These are phyloP conservation scores for Irpex rosettiformis DNA, from an alignment of 1,284 basidiomycete genomes.

Conservation along the genomic window DNA sequence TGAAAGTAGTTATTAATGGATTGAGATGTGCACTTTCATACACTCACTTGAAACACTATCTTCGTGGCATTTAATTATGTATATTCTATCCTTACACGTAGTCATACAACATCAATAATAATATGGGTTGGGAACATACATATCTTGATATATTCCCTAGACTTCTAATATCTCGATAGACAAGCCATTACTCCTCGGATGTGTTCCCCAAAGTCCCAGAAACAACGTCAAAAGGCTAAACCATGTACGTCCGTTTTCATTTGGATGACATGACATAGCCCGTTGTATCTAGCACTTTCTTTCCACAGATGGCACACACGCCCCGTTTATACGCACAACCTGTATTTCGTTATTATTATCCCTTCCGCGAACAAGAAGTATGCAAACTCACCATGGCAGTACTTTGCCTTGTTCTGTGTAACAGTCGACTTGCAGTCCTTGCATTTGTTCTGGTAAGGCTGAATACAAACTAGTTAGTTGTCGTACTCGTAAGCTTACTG, in stretches of 20 bases:
- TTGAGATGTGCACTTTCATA: no score
- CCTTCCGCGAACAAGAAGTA: slow-evolving; percentile 2
- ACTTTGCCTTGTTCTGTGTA: slow-evolving; percentile 81
- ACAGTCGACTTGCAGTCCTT: slow-evolving; percentile 79
- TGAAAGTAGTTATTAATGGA: no score
- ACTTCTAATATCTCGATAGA: no score
- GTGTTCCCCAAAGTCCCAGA: no score
- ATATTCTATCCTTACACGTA: neutral
- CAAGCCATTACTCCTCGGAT: no score
- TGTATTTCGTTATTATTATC: slow-evolving; percentile 27
- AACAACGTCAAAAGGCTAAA: neutral
- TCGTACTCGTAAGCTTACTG: slow-evolving; percentile 7
- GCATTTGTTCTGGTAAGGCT: slow-evolving; percentile 82
- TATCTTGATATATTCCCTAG: neutral
- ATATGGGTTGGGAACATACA: neutral
- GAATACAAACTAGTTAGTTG: slow-evolving; percentile 17
- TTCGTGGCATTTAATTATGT: no score
- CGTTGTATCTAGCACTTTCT: slow-evolving; percentile 75
- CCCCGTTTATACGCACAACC: slow-evolving; percentile 86
- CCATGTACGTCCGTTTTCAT: slow-evolving; percentile 28
- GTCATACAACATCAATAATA: neutral
- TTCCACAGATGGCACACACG: slow-evolving; percentile 79
- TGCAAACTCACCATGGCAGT: slow-evolving; percentile 69
- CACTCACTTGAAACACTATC: no score
- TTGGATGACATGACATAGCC: slow-evolving; percentile 83